phyloP scores from a whole-genome alignment of 768 basidiomycete species.

The Serendipita vermifera region DNA sequence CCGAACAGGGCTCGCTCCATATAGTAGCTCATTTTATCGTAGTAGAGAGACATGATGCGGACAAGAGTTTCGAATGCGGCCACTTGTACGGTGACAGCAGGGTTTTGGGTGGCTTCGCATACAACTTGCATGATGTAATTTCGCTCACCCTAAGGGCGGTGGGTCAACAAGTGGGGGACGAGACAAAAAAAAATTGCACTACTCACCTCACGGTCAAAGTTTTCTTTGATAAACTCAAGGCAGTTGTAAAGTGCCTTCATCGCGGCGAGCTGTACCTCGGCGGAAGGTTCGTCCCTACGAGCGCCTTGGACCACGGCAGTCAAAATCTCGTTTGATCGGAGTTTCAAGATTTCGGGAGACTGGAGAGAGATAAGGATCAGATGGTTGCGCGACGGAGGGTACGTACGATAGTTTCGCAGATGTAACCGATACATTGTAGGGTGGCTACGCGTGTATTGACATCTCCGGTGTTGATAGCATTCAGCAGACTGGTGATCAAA shows the following conservation, averaged over 20 bases:
- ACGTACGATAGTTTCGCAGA: conserved; percentile 93
- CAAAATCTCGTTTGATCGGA: conserved; percentile 91
- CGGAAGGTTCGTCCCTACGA: conserved; percentile 82
- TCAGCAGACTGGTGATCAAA: conserved; percentile 75
- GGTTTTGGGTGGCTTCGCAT: conserved; percentile 91
- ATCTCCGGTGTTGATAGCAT: conserved; percentile 63
- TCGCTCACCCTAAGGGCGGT: conserved; percentile 65
- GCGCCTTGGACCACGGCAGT: conserved; percentile 98
- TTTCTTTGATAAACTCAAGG: conserved; percentile 92
- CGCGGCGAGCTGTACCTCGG: conserved; percentile 86
- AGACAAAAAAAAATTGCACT: neutral
- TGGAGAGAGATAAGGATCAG: conserved; percentile 26
- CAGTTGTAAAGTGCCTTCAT: conserved; percentile 90
- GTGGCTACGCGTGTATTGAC: conserved; percentile 72
- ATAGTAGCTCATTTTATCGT: conserved; percentile 98
- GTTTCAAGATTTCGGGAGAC: conserved; percentile 85
- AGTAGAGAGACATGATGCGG: conserved; percentile 93
- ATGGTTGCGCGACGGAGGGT: conserved; percentile 3
- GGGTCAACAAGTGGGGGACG: neutral
- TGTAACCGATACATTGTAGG: conserved; percentile 89
- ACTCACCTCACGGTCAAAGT: conserved; percentile 91
- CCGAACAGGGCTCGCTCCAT: conserved; percentile 99
- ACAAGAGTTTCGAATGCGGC: conserved; percentile 93
- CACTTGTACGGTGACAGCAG: conserved; percentile 72
- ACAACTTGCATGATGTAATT: conserved; percentile 99